Conservation (phyloP, 2,329 filamentous ascomycete species). For the Fusarium mundagurra region DNA sequence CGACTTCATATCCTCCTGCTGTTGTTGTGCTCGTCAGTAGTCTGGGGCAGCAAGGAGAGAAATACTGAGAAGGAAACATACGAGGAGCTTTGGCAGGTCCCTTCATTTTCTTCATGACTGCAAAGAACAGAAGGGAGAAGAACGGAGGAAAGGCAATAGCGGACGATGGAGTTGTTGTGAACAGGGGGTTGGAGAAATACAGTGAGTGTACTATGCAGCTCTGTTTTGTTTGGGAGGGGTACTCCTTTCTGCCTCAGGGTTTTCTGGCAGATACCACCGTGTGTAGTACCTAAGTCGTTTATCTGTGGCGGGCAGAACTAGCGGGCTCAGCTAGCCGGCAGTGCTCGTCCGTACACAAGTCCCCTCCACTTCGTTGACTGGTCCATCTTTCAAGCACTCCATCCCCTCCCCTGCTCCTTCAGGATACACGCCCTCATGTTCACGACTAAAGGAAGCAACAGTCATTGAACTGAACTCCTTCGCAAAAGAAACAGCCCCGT, state of each 20-base stretch:
- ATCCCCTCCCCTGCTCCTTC: not conserved
- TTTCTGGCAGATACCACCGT: not conserved
- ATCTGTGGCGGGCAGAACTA: not conserved
- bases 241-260: not conserved
- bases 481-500: not conserved
- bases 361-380: not conserved
- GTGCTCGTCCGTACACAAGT: too few species aligned
- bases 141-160: not conserved
- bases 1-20: not conserved
- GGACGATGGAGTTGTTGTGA: not conserved
- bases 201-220: not conserved
- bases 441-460: not conserved
- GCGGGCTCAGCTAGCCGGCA: too few species aligned
- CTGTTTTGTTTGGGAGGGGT: not conserved
- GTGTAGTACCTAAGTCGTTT: too few species aligned
- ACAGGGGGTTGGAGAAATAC: not conserved
- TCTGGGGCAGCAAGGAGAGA: not conserved
- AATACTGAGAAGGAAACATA: not conserved
- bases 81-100: not conserved
- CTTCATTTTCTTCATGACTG: not conserved
- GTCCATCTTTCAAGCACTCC: too few species aligned
- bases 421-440: not conserved
- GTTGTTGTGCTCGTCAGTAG: not conserved
- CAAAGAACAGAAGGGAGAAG: not conserved
- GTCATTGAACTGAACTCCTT: not conserved